phyloP scores from a whole-genome alignment of 495 filamentous ascomycete genomes.

The Hapsidospora chrysogenum region DNA sequence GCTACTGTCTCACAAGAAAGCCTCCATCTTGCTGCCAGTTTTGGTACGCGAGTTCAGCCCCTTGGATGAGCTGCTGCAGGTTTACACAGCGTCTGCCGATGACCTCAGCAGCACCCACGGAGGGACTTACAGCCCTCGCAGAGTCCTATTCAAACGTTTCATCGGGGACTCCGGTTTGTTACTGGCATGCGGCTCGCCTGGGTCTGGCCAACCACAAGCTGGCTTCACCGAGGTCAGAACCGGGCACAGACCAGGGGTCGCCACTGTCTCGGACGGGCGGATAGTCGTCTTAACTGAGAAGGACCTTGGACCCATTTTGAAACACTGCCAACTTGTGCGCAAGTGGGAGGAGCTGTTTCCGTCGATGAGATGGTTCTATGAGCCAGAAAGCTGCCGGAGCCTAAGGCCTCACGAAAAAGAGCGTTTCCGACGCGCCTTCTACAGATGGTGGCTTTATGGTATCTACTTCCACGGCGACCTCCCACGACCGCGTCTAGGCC shows the following conservation, averaged over 20 bases:
- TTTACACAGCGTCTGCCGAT: slow-evolving; percentile 24
- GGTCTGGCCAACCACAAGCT: no score
- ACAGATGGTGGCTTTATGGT: slow-evolving; percentile 46
- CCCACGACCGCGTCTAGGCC: slow-evolving; percentile 3
- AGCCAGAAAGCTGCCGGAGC: slow-evolving; percentile 44
- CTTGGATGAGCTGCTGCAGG: slow-evolving; percentile 38
- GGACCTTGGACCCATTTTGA: slow-evolving; percentile 18
- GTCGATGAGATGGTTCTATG: slow-evolving; percentile 44
- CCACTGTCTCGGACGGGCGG: no score
- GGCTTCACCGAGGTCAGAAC: no score
- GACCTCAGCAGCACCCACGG: slow-evolving; percentile 4
- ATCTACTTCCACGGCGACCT: slow-evolving; percentile 15
- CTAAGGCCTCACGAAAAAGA: slow-evolving; percentile 37
- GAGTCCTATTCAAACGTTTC: slow-evolving; percentile 8
- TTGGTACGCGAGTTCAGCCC: slow-evolving; percentile 41
- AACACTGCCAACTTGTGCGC: slow-evolving; percentile 38
- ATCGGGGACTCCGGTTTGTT: slow-evolving; percentile 35
- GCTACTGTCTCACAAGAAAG: slow-evolving; percentile 10
- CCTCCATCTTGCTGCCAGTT: slow-evolving; percentile 8
- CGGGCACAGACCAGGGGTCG: no score
- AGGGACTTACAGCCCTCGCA: slow-evolving; percentile 10
- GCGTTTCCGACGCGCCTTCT: slow-evolving; percentile 48
- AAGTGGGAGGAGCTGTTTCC: slow-evolving; percentile 55
- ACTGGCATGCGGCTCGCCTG: slow-evolving; percentile 21
- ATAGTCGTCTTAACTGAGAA: not conserved